Conservation (phyloP, 2,329 filamentous ascomycete genomes). For the Metarhizium brunneum region DNA sequence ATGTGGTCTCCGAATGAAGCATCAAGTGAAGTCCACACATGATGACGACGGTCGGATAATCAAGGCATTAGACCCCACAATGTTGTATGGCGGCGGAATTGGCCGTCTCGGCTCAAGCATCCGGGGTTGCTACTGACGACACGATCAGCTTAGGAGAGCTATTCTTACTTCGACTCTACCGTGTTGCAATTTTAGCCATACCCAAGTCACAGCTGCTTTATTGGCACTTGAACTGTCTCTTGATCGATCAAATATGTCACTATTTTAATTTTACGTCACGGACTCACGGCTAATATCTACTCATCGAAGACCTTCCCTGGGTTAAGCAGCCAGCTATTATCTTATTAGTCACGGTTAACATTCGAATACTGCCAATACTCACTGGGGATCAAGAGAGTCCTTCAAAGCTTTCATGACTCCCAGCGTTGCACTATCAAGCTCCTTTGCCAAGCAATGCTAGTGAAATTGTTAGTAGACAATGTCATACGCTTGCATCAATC, state of each 20-base stretch:
- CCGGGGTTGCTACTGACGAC: too few relatives aligned
- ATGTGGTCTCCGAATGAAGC: not conserved
- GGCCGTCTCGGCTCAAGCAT: too few relatives aligned
- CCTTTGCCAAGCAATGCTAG: constrained; percentile 45
- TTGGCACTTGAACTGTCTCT: too few relatives aligned
- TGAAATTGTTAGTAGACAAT: not conserved
- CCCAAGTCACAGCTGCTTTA: too few relatives aligned
- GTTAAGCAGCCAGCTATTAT: constrained; percentile 51
- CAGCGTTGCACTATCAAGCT: constrained; percentile 54
- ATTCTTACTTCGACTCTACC: too few relatives aligned
- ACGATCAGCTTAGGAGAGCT: too few relatives aligned
- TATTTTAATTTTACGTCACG: too few relatives aligned
- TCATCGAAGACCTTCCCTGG: constrained; percentile 60
- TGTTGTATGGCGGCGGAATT: too few relatives aligned
- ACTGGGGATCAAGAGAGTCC: constrained; percentile 48
- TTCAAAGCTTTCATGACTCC: constrained; percentile 60
- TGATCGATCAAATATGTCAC: too few relatives aligned
- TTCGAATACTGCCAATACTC: constrained; percentile 2
- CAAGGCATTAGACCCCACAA: too few relatives aligned
- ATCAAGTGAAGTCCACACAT: not conserved
- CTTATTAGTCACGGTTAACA: not conserved
- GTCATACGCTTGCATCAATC: not conserved
- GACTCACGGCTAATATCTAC: not conserved
- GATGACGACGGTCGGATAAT: not conserved
- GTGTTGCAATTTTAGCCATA: too few relatives aligned